Conservation (phyloP, 179 eudicot genomes). For the Nepenthes alata region DNA sequence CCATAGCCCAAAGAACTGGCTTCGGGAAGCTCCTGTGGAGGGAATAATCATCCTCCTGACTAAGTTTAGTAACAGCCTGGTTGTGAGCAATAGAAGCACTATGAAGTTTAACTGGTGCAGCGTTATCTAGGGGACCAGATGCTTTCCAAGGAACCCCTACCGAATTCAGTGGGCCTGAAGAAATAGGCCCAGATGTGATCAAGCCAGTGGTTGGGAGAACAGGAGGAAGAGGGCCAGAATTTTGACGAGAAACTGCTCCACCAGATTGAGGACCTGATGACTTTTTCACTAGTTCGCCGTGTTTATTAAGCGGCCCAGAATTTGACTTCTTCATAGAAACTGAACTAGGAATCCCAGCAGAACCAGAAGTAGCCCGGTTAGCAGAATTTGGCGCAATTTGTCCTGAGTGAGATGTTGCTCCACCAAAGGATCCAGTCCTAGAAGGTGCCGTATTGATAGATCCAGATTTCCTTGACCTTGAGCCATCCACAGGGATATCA, state of each 20-base stretch:
- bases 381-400: conserved; percentile 50
- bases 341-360: conserved; percentile 50
- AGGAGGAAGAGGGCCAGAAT: conserved; percentile 87
- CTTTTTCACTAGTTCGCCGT: conserved; percentile 81
- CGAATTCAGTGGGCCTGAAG: conserved; percentile 81
- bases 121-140: conserved; percentile 70
- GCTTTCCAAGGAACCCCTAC: conserved; percentile 78
- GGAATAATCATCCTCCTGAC: conserved; percentile 61
- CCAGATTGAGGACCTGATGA: conserved; percentile 88
- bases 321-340: conserved; percentile 62
- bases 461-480: conserved; percentile 80
- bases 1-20: conserved; percentile 68
- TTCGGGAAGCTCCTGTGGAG: conserved; percentile 69
- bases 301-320: conserved; percentile 88
- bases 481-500: conserved; percentile 63
- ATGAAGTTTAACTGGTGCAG: conserved; percentile 44
- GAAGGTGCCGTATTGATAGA: conserved; percentile 60
- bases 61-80: conserved; percentile 79
- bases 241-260: conserved; percentile 64
- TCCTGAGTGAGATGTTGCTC: conserved; percentile 63
- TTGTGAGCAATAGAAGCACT: conserved; percentile 46
- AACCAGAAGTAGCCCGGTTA: conserved; percentile 40
- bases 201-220: conserved; percentile 85
- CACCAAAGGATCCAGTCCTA: conserved; percentile 83
- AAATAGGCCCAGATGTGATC: conserved; percentile 82